A percentile compares a stretch with the other conserved stretches of the same genome.
phyloP scores from a whole-genome alignment of 352 stramenopile genomes.

The Globisporangium yorkense region DNA sequence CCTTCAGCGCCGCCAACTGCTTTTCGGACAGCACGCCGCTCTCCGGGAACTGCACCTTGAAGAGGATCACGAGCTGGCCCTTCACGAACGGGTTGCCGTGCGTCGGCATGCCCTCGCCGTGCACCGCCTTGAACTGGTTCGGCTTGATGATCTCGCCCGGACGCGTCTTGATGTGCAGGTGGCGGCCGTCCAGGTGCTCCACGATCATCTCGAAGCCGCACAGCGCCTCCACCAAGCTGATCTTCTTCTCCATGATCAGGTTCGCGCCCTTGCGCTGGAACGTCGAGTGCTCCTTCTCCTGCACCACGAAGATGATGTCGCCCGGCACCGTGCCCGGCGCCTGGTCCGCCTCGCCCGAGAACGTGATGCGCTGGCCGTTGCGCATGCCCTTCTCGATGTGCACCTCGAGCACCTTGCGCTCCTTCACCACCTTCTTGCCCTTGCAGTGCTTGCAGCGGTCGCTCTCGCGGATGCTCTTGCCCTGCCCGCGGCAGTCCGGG shows the following conservation, averaged over 20 bases:
- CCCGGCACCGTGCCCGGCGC: constrained; percentile 85
- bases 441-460: constrained; percentile 92
- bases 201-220: constrained; percentile 89
- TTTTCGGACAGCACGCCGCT: constrained; percentile 82
- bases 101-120: constrained; percentile 97
- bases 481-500: constrained; percentile 91
- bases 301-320: constrained; percentile 98
- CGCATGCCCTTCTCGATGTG: constrained; percentile 98
- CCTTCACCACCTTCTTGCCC: constrained; percentile 93
- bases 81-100: constrained; percentile 97
- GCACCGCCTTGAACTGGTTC: constrained; percentile 92
- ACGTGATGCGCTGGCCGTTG: constrained; percentile 96
- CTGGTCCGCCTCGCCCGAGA: constrained; percentile 96
- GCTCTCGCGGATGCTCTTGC: constrained; percentile 92
- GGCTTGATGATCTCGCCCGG: constrained; percentile 92
- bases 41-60: constrained; percentile 96
- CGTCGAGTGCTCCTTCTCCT: constrained; percentile 95
- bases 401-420: constrained; percentile 98
- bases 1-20: constrained; percentile 69
- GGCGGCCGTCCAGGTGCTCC: constrained; percentile 89
- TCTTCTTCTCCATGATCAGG: constrained; percentile 94
- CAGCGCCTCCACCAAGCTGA: constrained; percentile 94
- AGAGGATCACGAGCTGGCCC: constrained; percentile 97
- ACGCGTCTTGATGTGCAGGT: constrained; percentile 90
- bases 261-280: constrained; percentile 97